These are phyloP conservation scores for Umbelopsis sp. DNA, from an alignment of 371 early-diverging fungal genomes.

Conservation along the genomic window DNA sequence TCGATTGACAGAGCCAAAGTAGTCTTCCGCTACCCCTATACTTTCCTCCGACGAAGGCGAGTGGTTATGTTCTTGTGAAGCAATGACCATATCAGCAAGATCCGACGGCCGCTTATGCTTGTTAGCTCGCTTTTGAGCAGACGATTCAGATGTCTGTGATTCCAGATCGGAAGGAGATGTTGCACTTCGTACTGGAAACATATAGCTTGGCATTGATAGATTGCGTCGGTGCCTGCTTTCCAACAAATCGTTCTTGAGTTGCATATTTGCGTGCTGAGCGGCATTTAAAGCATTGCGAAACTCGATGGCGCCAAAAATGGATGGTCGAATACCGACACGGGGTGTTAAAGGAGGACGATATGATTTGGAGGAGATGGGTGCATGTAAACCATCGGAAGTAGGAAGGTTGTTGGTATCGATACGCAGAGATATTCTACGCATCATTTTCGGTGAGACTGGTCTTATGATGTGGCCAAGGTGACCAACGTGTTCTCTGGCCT, in stretches of 20 bases:
- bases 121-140: background rate
- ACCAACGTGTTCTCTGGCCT: constrained; percentile 4
- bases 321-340: constrained; percentile 48
- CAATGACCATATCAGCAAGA: constrained; percentile 9
- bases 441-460: constrained; percentile 44
- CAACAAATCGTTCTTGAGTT: background rate
- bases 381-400: constrained; percentile 39
- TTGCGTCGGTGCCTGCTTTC: background rate
- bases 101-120: constrained; percentile 2
- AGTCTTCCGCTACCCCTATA: background rate
- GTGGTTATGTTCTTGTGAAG: background rate
- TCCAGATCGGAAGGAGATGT: constrained; percentile 6
- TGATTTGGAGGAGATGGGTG: constrained; percentile 39
- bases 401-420: constrained; percentile 36
- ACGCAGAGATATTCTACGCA: constrained; percentile 38
- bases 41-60: background rate
- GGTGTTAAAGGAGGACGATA: constrained; percentile 44
- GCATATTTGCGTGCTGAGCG: background rate
- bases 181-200: constrained; percentile 2
- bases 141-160: constrained; percentile 3
- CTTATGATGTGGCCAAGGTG: constrained; percentile 49
- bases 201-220: background rate
- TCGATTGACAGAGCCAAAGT: background rate
- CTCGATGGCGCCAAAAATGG: constrained; percentile 50
- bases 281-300: constrained; percentile 23